phyloP scores from a whole-genome alignment of 805 yeast genomes.

The Yarrowia yakushimensis region DNA sequence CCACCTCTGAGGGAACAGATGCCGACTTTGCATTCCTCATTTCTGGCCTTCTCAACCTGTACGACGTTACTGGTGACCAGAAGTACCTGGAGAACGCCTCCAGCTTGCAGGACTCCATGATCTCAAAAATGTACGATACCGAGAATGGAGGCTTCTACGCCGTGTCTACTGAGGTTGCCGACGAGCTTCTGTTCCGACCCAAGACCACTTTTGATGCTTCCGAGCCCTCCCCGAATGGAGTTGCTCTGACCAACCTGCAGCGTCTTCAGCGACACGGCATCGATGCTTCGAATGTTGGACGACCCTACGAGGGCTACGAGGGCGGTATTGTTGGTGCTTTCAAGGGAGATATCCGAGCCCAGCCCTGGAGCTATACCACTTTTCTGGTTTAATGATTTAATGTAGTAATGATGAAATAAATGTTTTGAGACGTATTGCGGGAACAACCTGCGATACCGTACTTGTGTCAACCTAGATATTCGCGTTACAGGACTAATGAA shows the following conservation, averaged over 20 bases:
- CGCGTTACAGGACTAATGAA: no score
- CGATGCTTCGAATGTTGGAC: slow-evolving; percentile 23
- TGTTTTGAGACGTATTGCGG: no score
- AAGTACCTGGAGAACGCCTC: slow-evolving; percentile 36
- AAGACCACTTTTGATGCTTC: slow-evolving; percentile 40
- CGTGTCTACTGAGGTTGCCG: slow-evolving; percentile 27
- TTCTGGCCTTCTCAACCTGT: slow-evolving; percentile 39
- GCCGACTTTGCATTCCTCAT: slow-evolving; percentile 42
- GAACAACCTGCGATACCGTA: no score
- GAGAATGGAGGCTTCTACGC: slow-evolving; percentile 38
- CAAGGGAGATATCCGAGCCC: slow-evolving; percentile 29
- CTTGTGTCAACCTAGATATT: no score
- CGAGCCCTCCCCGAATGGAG: slow-evolving; percentile 41
- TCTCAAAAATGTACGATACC: slow-evolving; percentile 37
- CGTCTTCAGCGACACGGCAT: slow-evolving; percentile 29
- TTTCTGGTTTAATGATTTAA: slow-evolving; percentile 8
- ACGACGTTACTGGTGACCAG: slow-evolving; percentile 36
- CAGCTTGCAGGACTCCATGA: slow-evolving; percentile 37
- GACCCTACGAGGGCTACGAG: slow-evolving; percentile 22
- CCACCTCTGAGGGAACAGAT: slow-evolving; percentile 33
- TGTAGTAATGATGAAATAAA: no score
- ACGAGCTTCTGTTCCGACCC: slow-evolving; percentile 37
- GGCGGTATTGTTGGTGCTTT: slow-evolving; percentile 25
- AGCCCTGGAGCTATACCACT: slow-evolving; percentile 27
- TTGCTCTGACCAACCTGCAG: slow-evolving; percentile 36